Percentiles rank a stretch among this genome's conserved stretches.
Evolutionary conservation across 371 early-diverging fungal species (phyloP).

Genomic region (Blastocladiella emersonii): DNA sequence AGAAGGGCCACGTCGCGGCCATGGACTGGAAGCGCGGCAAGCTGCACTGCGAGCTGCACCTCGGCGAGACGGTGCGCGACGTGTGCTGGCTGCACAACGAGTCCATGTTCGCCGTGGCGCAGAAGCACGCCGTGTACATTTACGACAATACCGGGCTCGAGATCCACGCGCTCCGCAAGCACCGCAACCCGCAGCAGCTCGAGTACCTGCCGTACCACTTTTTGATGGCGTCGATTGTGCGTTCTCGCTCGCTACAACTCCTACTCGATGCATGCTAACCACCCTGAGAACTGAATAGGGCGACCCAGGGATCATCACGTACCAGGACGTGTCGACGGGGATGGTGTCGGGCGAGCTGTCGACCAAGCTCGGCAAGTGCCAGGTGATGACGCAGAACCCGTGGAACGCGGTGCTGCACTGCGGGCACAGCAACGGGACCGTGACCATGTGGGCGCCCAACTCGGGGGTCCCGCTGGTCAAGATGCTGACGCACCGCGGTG

Average conservation of each 20-base stretch:
- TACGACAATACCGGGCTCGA: conserved; percentile 92
- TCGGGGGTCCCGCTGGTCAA: conserved; percentile 74
- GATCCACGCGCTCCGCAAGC: conserved; percentile 79
- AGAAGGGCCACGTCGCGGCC: conserved; percentile 81
- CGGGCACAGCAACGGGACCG: conserved; percentile 86
- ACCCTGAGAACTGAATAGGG: conserved; percentile 26
- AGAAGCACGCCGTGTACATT: conserved; percentile 89
- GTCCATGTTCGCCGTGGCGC: conserved; percentile 93
- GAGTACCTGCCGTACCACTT: conserved; percentile 97
- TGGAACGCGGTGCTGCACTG: conserved; percentile 85
- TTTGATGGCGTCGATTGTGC: conserved; percentile 67
- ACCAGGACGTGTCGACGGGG: conserved; percentile 96
- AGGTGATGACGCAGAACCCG: conserved; percentile 81
- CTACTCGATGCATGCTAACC: not conserved
- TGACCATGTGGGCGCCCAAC: conserved; percentile 90
- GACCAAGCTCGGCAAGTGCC: conserved; percentile 64
- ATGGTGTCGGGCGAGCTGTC: conserved; percentile 65
- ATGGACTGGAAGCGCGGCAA: conserved; percentile 84
- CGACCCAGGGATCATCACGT: conserved; percentile 69
- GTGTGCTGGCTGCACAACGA: conserved; percentile 94
- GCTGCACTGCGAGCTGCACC: conserved; percentile 71
- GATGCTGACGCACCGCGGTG: conserved; percentile 84
- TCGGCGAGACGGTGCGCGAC: conserved; percentile 81
- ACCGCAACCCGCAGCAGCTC: conserved; percentile 62
- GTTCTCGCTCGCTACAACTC: conserved; percentile 6